These are phyloP conservation scores for Cladophialophora chaetospira DNA, from an alignment of 2,329 filamentous ascomycete genomes.

Conservation along the genomic window DNA sequence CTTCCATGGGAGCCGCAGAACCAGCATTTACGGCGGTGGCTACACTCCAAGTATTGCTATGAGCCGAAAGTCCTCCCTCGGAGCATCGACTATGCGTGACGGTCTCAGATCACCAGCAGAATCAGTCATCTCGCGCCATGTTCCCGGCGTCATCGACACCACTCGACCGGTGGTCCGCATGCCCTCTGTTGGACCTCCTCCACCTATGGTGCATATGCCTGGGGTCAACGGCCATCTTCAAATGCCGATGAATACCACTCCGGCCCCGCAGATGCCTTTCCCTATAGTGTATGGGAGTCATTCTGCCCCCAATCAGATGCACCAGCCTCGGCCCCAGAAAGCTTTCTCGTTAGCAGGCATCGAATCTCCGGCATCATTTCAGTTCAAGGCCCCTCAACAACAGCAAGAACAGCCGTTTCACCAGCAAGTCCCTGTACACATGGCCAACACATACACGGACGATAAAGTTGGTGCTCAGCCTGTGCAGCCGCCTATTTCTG, in stretches of 20 bases:
- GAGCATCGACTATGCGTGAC: conserved; percentile 60
- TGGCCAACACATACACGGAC: conserved; percentile 55
- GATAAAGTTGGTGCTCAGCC: conserved; percentile 14
- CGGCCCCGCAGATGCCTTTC: conserved; percentile 42
- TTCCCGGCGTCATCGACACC: conserved; percentile 61
- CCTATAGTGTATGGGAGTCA: conserved; percentile 63
- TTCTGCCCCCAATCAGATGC: conserved; percentile 70
- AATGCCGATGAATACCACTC: conserved; percentile 34
- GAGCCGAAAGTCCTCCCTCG: conserved; percentile 81
- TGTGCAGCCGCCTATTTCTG: conserved; percentile 62
- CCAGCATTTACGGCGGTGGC: conserved; percentile 81
- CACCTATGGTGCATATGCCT: conserved; percentile 18
- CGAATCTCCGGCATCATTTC: conserved; percentile 72
- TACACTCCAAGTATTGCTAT: conserved; percentile 87
- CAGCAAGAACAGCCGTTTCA: conserved; percentile 86
- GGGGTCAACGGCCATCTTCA: conserved; percentile 18
- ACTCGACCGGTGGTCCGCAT: conserved; percentile 74
- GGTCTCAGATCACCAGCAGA: conserved; percentile 77
- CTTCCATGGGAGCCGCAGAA: conserved; percentile 71
- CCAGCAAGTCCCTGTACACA: conserved; percentile 83
- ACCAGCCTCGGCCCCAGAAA: conserved; percentile 94
- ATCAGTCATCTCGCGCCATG: conserved; percentile 70
- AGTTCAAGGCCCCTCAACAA: conserved; percentile 61
- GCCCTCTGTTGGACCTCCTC: conserved; percentile 60
- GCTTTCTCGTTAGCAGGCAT: conserved; percentile 90